These are phyloP conservation scores for Verticillium longisporum DNA, from an alignment of 2,329 filamentous ascomycete species.

Conservation along the genomic window DNA sequence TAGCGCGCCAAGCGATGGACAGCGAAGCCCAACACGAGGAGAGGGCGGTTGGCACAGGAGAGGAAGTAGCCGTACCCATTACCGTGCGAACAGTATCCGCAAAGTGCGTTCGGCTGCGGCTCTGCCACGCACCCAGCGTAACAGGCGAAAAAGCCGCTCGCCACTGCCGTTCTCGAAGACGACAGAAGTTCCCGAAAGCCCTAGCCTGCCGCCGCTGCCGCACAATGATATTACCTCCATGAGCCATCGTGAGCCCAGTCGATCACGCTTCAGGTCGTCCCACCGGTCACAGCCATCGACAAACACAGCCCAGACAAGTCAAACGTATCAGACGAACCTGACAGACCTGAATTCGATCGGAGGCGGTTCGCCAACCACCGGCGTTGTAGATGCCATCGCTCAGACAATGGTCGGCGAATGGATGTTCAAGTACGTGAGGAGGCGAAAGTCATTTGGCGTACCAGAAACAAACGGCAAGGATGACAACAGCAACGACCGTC, in stretches of 20 bases:
- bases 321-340: conserved; percentile 33
- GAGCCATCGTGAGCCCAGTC: conserved; percentile 33
- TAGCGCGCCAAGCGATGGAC: conserved; percentile 64
- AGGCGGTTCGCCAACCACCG: conserved; percentile 55
- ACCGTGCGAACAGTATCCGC: conserved; percentile 59
- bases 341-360: conserved; percentile 42
- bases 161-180: conserved; percentile 62
- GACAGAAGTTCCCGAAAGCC: conserved; percentile 62
- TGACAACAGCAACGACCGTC: conserved; percentile 68
- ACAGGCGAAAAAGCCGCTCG: conserved; percentile 50
- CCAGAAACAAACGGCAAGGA: conserved; percentile 58
- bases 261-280: conserved; percentile 30
- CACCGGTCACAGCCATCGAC: conserved; percentile 55
- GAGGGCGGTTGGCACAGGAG: conserved; percentile 50
- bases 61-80: conserved; percentile 37
- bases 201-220: conserved; percentile 65
- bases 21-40: conserved; percentile 65
- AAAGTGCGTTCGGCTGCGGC: conserved; percentile 81
- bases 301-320: conserved; percentile 37
- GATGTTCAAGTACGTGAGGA: conserved; percentile 88
- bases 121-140: conserved; percentile 50
- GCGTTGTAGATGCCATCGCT: conserved; percentile 91
- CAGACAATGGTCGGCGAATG: conserved; percentile 98
- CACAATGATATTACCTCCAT: conserved; percentile 64
- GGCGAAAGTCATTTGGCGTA: conserved; percentile 86